A percentile compares a stretch with the other conserved stretches of the same genome.
Evolutionary conservation across 73 alveolate species (phyloP).

Genomic region (Stentor roeselii): DNA sequence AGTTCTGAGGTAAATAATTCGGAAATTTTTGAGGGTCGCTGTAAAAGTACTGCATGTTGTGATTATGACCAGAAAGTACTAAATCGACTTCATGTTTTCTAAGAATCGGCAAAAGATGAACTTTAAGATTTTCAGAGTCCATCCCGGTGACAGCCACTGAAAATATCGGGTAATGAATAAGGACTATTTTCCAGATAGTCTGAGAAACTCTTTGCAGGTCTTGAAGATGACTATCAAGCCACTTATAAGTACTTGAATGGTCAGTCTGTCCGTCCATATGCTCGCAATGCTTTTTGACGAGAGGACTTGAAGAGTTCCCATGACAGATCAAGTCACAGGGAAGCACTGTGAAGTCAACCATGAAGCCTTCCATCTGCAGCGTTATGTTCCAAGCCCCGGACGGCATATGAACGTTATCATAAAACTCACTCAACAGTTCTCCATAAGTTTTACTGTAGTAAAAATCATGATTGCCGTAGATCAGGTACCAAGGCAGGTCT

Average conservation of each 20-base stretch:
- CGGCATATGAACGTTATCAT: background rate
- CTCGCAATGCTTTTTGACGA: background rate
- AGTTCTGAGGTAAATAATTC: background rate
- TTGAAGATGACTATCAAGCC: background rate
- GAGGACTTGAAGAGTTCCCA: background rate
- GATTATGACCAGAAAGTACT: constrained; percentile 13
- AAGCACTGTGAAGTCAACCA: background rate
- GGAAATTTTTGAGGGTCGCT: background rate
- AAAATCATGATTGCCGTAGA: constrained; percentile 8
- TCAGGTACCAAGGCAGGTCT: background rate
- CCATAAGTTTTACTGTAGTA: background rate
- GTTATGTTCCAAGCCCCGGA: background rate
- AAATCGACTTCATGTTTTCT: background rate
- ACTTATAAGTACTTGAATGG: background rate
- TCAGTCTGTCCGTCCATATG: background rate
- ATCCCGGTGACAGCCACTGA: background rate
- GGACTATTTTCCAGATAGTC: background rate
- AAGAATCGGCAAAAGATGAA: background rate
- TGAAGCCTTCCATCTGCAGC: background rate
- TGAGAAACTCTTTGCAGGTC: background rate
- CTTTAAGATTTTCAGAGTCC: background rate
- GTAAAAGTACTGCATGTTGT: background rate
- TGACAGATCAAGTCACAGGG: background rate
- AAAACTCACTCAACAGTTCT: background rate
- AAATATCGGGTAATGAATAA: constrained; percentile 7